Evolutionary conservation across 169 alveolate genomes (phyloP).

Genomic region (Plasmodium malariae): DNA sequence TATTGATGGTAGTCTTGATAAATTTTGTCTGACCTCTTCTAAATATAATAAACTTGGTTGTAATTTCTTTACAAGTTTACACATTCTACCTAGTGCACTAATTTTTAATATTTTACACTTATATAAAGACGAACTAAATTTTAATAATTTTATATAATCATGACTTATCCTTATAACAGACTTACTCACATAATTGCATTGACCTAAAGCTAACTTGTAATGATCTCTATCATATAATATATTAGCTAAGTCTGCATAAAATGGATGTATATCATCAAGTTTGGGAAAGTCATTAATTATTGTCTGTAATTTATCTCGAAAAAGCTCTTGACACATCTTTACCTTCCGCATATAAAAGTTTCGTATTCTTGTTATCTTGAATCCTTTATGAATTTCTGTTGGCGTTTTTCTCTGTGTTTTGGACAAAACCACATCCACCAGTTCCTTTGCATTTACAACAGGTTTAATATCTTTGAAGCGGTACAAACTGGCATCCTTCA

Average conservation of each 20-base stretch:
- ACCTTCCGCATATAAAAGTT: conserved; percentile 99
- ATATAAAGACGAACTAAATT: conserved; percentile 97
- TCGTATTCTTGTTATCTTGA: conserved; percentile 97
- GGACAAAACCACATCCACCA: conserved; percentile 95
- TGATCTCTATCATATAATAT: conserved; percentile 99
- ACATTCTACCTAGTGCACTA: conserved; percentile 99
- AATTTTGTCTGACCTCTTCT: conserved; percentile 99
- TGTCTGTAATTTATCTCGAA: conserved; percentile 94
- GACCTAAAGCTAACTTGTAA: conserved; percentile 99
- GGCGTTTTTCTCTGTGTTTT: conserved; percentile 99
- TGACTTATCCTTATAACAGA: conserved; percentile 95
- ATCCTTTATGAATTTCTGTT: conserved; percentile 98
- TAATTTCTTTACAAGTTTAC: conserved; percentile 96
- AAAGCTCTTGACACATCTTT: conserved; percentile 96
- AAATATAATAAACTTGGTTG: conserved; percentile 95
- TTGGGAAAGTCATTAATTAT: conserved; percentile 97
- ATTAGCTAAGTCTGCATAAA: conserved; percentile 98
- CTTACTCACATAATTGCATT: conserved; percentile 94
- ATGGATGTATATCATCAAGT: conserved; percentile 99
- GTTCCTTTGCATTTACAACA: conserved; percentile 94
- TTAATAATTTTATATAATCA: conserved; percentile 97
- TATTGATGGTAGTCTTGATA: conserved; percentile 96
- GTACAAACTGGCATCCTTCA: conserved; percentile 47
- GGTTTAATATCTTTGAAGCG: conserved; percentile 92
- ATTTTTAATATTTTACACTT: conserved; percentile 97